These are phyloP conservation scores for Chaetomium strumarium DNA, from an alignment of 2,329 filamentous ascomycete genomes.

Conservation along the genomic window DNA sequence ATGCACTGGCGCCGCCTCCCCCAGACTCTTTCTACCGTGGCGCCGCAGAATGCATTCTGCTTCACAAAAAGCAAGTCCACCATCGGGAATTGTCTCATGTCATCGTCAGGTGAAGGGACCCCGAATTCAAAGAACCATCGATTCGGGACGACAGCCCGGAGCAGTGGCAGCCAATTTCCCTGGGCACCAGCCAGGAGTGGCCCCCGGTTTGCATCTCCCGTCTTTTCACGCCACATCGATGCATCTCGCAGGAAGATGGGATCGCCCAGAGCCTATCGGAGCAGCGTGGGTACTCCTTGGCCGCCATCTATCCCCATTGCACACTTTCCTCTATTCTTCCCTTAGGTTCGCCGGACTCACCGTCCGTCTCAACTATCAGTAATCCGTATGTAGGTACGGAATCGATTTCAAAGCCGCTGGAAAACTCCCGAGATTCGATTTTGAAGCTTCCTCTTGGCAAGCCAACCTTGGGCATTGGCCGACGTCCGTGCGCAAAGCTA, in stretches of 20 bases:
- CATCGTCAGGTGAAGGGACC: too few relatives aligned
- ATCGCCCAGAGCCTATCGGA: too few relatives aligned
- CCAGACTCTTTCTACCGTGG: not conserved
- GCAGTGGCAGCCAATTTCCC: not conserved
- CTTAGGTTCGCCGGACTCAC: too few relatives aligned
- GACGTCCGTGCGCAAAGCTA: conserved; percentile 13
- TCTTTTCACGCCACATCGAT: conserved; percentile 8
- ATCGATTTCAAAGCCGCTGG: not conserved
- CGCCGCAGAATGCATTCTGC: too few relatives aligned
- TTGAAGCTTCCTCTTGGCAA: not conserved
- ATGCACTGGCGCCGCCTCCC: not conserved
- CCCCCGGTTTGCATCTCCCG: conserved; percentile 1
- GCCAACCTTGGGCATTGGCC: not conserved
- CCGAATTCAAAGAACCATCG: not conserved
- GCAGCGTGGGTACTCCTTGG: not conserved
- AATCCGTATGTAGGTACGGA: not conserved
- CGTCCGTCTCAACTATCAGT: too few relatives aligned
- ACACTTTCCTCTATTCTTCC: too few relatives aligned
- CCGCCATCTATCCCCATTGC: not conserved
- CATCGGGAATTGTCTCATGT: too few relatives aligned
- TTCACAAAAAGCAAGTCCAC: too few relatives aligned
- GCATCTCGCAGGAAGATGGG: conserved; percentile 3
- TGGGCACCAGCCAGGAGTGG: not conserved
- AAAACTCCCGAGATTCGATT: conserved; percentile 6
- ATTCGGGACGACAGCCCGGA: not conserved